Conservation (phyloP, 2,329 filamentous ascomycete genomes). For the Alternaria hordeiaustralica region DNA sequence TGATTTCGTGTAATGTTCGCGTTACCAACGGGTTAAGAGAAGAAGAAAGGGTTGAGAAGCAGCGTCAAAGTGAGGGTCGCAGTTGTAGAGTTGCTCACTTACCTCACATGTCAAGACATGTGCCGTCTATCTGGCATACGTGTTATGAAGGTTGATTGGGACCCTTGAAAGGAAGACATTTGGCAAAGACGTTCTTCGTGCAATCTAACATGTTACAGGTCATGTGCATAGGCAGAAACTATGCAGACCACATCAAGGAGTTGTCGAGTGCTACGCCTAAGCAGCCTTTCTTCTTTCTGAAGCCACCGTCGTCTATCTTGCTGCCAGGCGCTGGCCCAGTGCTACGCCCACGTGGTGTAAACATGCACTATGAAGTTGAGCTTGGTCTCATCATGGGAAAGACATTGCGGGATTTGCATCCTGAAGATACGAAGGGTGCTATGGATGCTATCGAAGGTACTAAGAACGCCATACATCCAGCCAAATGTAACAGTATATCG, state of each 20-base stretch:
- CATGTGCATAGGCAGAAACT: constrained; percentile 94
- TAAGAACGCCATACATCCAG: constrained; percentile 20
- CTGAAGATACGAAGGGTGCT: constrained; percentile 75
- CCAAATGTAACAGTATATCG: background rate
- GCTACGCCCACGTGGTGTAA: constrained; percentile 80
- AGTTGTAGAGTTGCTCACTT: background rate
- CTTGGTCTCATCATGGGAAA: constrained; percentile 89
- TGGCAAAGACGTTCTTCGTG: background rate
- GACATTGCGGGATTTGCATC: constrained; percentile 75
- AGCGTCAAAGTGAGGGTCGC: background rate
- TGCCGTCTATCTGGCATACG: background rate
- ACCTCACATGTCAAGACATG: background rate
- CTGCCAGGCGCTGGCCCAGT: constrained; percentile 79
- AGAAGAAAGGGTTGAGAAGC: background rate
- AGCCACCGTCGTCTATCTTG: constrained; percentile 87
- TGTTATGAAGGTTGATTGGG: background rate
- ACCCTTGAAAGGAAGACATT: background rate
- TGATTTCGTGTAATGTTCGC: background rate
- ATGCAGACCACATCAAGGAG: constrained; percentile 94
- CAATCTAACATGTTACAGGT: constrained; percentile 58
- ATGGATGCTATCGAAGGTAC: constrained; percentile 81
- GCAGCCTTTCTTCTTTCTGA: constrained; percentile 99
- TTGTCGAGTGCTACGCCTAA: constrained; percentile 86
- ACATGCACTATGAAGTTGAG: constrained; percentile 94
- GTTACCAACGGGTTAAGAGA: background rate